Conservation (phyloP, 2,329 filamentous ascomycete genomes). For the Colletotrichum salicis region DNA sequence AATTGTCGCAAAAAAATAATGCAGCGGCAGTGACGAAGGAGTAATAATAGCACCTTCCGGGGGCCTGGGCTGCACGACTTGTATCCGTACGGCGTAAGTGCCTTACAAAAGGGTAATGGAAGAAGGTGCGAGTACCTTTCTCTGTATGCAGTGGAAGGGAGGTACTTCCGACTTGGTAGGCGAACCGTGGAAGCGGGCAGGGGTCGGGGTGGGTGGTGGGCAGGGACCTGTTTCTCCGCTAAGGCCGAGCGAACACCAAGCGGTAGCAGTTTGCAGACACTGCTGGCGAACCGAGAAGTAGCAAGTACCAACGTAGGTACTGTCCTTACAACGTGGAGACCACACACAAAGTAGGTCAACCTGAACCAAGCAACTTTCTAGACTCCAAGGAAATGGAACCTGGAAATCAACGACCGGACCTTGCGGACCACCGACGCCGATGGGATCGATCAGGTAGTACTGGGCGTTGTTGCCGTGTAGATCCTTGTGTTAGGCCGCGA, state of each 20-base stretch:
- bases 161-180: neutral
- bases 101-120: too few relatives aligned
- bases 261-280: neutral
- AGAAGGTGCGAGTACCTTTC: too few relatives aligned
- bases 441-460: neutral
- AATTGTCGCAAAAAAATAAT: constrained; percentile 3
- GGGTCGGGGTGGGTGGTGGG: neutral
- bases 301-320: neutral
- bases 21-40: constrained; percentile 2
- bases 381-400: neutral
- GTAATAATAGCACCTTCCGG: neutral
- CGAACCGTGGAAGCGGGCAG: neutral
- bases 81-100: too few relatives aligned
- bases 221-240: constrained; percentile 8
- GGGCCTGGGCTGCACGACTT: too few relatives aligned
- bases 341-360: neutral
- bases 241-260: constrained; percentile 16
- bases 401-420: constrained; percentile 1
- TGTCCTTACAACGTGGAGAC: neutral
- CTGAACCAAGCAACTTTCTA: neutral
- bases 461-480: neutral
- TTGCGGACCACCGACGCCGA: constrained; percentile 9
- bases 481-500: neutral
- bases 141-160: neutral
- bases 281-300: neutral